A percentile compares a stretch with the other conserved stretches of the same genome.
phyloP scores from a whole-genome alignment of 2,329 filamentous ascomycete genomes.

The Seiridium cupressi region DNA sequence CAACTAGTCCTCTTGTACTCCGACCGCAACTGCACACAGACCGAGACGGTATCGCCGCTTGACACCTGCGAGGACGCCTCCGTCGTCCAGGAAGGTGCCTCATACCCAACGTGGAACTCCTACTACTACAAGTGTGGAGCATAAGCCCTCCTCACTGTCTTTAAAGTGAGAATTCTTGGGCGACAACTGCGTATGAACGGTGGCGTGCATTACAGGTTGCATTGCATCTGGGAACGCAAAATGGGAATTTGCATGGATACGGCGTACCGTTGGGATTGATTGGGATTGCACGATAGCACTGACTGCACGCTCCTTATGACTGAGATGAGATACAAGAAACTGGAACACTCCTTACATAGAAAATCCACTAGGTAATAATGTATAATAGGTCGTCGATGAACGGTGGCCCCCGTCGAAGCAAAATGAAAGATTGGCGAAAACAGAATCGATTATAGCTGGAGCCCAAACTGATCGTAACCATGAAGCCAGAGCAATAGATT shows the following conservation, averaged over 20 bases:
- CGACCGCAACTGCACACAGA: not conserved
- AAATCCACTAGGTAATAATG: not conserved
- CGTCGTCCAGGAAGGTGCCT: not conserved
- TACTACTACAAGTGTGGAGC: not conserved
- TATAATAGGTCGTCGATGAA: not conserved
- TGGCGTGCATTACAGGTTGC: too few species aligned
- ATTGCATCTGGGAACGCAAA: too few species aligned
- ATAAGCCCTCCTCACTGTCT: too few species aligned
- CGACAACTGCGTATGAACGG: too few species aligned
- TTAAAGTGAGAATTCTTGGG: too few species aligned
- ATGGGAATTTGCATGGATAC: too few species aligned
- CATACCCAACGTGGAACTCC: slow-evolving; percentile 10
- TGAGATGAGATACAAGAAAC: not conserved
- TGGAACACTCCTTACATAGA: not conserved
- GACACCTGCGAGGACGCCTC: slow-evolving; percentile 5
- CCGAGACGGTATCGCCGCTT: not conserved
- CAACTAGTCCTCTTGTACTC: slow-evolving; percentile 3
- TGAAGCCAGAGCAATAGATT: too few species aligned
- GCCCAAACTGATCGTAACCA: too few species aligned
- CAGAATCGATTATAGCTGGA: too few species aligned
- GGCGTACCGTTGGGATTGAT: too few species aligned
- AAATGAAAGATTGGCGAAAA: too few species aligned
- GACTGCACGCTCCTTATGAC: not conserved
- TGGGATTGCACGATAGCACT: not conserved
- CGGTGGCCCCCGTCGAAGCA: too few species aligned